A percentile compares a stretch with the other conserved stretches of the same genome.
Conservation (phyloP, 73 alveolate genomes). For the Tetrahymena borealis region DNA sequence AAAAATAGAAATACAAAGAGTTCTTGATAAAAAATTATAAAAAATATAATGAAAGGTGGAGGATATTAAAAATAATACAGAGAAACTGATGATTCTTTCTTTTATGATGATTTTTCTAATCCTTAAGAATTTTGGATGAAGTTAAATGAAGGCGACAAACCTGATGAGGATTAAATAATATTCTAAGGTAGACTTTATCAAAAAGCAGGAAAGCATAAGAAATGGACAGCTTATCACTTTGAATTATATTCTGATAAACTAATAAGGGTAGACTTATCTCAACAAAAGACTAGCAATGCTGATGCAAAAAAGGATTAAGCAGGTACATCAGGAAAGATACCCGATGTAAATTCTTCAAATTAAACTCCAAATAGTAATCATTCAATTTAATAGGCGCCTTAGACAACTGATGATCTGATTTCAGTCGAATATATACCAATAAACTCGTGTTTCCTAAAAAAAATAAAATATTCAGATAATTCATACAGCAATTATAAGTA, state of each 20-base stretch:
- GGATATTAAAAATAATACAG: neutral
- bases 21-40: neutral
- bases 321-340: neutral
- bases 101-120: neutral
- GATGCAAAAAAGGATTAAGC: neutral
- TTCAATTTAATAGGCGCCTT: neutral
- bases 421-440: neutral
- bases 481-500: conserved; percentile 24
- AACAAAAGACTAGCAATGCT: neutral
- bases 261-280: neutral
- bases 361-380: neutral
- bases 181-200: neutral
- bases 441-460: conserved; percentile 22
- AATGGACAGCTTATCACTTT: conserved; percentile 28
- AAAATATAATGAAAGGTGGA: neutral
- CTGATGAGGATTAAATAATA: neutral
- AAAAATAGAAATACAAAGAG: too few species aligned
- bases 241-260: conserved; percentile 34
- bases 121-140: neutral
- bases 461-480: conserved; percentile 18
- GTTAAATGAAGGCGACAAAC: neutral
- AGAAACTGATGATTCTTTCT: neutral
- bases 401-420: neutral
- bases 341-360: neutral
- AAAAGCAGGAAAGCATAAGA: conserved; percentile 5